A percentile compares a stretch with the other conserved stretches of the same genome.
phyloP scores from a whole-genome alignment of 2,329 filamentous ascomycete genomes.

The Albifimbria verrucaria region DNA sequence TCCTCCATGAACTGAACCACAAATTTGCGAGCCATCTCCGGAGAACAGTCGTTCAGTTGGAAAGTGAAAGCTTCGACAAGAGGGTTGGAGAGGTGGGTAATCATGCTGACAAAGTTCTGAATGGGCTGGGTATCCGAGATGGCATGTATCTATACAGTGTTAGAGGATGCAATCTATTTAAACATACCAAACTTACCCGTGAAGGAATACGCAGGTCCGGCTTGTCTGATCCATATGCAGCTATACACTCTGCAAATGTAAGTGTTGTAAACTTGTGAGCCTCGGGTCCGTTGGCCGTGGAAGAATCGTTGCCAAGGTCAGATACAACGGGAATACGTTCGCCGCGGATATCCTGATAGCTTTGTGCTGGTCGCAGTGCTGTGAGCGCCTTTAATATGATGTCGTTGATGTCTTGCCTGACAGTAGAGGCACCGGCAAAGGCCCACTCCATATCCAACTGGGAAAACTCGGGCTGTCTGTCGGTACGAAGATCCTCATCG shows the following conservation, averaged over 20 bases:
- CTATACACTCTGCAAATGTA: constrained; percentile 57
- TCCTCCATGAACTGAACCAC: constrained; percentile 67
- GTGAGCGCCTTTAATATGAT: constrained; percentile 27
- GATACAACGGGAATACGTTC: constrained; percentile 28
- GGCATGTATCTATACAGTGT: constrained; percentile 51
- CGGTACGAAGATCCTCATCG: constrained; percentile 88
- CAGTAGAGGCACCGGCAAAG: constrained; percentile 59
- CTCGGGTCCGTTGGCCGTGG: constrained; percentile 11
- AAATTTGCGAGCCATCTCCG: constrained; percentile 56
- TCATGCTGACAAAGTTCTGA: constrained; percentile 70
- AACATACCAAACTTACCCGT: constrained; percentile 46
- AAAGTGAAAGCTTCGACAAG: constrained; percentile 74
- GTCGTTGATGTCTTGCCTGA: constrained; percentile 32
- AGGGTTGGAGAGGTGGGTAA: constrained; percentile 65
- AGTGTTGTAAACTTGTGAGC: constrained; percentile 30
- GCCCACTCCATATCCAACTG: constrained; percentile 92
- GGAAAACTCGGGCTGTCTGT: constrained; percentile 95
- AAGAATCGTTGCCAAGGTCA: constrained; percentile 15
- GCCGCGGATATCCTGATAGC: constrained; percentile 61
- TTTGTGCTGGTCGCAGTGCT: constrained; percentile 27
- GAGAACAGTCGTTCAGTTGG: constrained; percentile 48
- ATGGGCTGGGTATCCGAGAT: constrained; percentile 55
- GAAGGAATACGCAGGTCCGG: constrained; percentile 79
- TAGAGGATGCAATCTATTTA: background rate
- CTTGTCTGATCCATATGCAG: constrained; percentile 82